Evolutionary conservation across 1,284 basidiomycete genomes (phyloP).

Genomic region (Butyriboletus appendiculatus): DNA sequence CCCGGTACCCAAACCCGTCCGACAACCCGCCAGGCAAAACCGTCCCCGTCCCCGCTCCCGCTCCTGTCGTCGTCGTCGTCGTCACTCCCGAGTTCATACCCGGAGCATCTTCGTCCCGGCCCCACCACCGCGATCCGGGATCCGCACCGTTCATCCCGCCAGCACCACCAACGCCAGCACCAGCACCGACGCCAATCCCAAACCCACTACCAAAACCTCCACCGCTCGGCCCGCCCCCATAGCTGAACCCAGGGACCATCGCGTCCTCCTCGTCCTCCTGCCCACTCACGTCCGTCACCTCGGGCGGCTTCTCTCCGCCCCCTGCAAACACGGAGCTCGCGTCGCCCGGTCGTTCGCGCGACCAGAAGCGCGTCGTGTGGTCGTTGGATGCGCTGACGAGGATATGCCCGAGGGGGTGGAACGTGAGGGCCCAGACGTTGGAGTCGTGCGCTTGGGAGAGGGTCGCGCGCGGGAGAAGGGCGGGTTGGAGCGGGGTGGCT

Average conservation of each 20-base stretch:
- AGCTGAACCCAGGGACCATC: constrained; percentile 65
- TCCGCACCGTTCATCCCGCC: constrained; percentile 13
- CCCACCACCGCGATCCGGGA: constrained; percentile 36
- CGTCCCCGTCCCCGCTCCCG: neutral
- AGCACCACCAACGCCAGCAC: neutral
- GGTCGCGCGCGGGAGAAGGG: constrained; percentile 68
- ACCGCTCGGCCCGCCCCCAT: constrained; percentile 27
- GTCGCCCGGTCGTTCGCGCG: constrained; percentile 82
- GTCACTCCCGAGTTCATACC: constrained; percentile 1
- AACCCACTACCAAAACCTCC: constrained; percentile 17
- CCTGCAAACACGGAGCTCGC: constrained; percentile 66
- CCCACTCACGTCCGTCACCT: constrained; percentile 53
- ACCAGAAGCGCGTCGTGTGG: constrained; percentile 98
- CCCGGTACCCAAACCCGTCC: constrained; percentile 19
- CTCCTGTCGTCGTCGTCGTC: neutral
- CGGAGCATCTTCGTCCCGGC: constrained; percentile 40
- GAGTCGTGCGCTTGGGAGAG: constrained; percentile 95
- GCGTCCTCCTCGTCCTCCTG: constrained; percentile 76
- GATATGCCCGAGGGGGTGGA: constrained; percentile 95
- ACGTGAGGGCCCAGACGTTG: constrained; percentile 94
- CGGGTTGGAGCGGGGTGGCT: constrained; percentile 36
- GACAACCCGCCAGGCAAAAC: constrained; percentile 12
- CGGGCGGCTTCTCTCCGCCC: constrained; percentile 78
- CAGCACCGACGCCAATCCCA: constrained; percentile 5
- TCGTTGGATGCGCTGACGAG: constrained; percentile 94